Base-by-base conservation (phyloP, 768 basidiomycete genomes). In the Naganishia friedmannii region DNA sequence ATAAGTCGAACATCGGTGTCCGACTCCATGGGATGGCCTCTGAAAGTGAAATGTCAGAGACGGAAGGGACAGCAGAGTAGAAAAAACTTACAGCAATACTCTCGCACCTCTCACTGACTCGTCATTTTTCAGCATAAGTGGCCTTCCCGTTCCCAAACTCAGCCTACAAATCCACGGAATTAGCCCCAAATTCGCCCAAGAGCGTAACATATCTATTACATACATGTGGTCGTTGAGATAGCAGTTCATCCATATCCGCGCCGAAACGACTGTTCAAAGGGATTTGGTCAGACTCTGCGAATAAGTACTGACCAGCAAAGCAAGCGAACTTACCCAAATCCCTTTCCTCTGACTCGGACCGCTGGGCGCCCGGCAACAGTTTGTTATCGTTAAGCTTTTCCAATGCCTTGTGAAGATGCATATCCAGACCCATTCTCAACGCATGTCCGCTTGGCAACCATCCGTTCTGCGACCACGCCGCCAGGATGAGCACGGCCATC, bases 201-300 rank as follows among this genome's bases (percentile, higher is more conserved):
- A 53, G 42, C 42, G 15, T 13, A 8, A 5, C 19, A 23, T 26
- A 4, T 54, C 28, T 8, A 51, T n/a, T 12, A 84, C 89, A 72
- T 75, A 92, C 91, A 93, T 90, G 82, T 93, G 93, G 83, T 95
- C 93, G 76, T 95, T 92, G 91, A 92, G 92, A 79, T 94, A 95
- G 53, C 95, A 85, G 78, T 92, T 93, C 70, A 94, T 84, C 93
- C 93, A 96, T 72, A 94, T 92, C 63, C 93, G 86, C 2, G 92
- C 91, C 71, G 92, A 93, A 8, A 95, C 89, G 55, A 95, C 91
- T 91, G 77, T 28, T 69, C 19, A 37, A 46, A 45, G 46, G n/a
- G 42, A 8, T 13, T n/a, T n/a, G 39, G 65, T 19, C 45, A 45
- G 9, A 2, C 37, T 19, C 13, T 60, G 23, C n/a, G 13, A 2